Evolutionary conservation across 139 green algal genomes (phyloP).

Genomic region (Astrephomene gubernaculifera): DNA sequence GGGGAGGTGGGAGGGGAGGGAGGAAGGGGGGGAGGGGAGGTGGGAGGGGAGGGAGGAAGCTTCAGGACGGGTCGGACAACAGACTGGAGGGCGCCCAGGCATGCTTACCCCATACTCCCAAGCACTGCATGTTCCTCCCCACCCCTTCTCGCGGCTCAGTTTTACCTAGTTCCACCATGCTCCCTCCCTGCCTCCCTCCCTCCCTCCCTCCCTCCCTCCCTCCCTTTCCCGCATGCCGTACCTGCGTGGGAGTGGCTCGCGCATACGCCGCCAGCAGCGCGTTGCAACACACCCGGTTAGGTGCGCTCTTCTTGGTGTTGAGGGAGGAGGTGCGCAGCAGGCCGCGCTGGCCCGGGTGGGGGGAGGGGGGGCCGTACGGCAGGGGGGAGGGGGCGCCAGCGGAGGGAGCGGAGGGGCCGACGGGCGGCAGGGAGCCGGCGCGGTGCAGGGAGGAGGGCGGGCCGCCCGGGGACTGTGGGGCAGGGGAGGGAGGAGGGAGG

Average conservation of each 20-base stretch:
- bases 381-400: background rate
- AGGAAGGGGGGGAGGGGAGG: background rate
- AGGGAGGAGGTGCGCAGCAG: slow-evolving; percentile 64
- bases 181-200: background rate
- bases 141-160: too few relatives aligned
- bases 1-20: background rate
- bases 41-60: background rate
- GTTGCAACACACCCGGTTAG: slow-evolving; percentile 90
- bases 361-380: slow-evolving; percentile 6
- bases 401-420: too few relatives aligned
- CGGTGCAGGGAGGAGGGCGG: background rate
- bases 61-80: too few relatives aligned
- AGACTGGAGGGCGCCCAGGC: too few relatives aligned
- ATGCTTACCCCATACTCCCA: too few relatives aligned
- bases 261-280: slow-evolving; percentile 89
- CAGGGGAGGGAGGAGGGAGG: background rate
- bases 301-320: slow-evolving; percentile 72
- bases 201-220: background rate
- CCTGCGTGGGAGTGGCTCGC: slow-evolving; percentile 76
- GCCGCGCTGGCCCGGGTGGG: slow-evolving; percentile 30
- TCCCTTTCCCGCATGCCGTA: background rate
- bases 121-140: too few relatives aligned
- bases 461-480: background rate
- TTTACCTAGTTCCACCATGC: too few relatives aligned
- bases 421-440: background rate